phyloP scores from a whole-genome alignment of 1,284 basidiomycete genomes.

The Ganoderma leucocontextum region DNA sequence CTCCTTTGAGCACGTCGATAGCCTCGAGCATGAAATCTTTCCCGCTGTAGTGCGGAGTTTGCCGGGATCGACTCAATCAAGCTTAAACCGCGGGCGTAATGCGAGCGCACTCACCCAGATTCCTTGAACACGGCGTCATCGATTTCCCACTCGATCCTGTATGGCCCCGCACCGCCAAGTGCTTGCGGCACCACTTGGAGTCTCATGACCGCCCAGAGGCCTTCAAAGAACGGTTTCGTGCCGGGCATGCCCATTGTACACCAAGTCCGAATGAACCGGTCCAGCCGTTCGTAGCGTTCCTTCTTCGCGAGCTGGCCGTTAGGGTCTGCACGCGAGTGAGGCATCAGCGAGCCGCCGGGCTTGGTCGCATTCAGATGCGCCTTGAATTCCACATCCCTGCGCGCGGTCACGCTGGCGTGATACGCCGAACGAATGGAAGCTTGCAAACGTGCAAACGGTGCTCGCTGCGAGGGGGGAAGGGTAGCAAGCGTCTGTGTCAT shows the following conservation, averaged over 20 bases:
- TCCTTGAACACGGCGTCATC: conserved; percentile 88
- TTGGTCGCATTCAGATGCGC: conserved; percentile 77
- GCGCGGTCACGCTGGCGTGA: conserved; percentile 73
- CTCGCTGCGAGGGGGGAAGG: conserved; percentile 79
- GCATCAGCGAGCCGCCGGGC: conserved; percentile 75
- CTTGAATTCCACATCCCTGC: conserved; percentile 77
- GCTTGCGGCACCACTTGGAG: conserved; percentile 75
- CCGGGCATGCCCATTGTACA: conserved; percentile 84
- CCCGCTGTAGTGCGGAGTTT: conserved; percentile 56
- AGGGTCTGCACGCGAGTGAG: conserved; percentile 71
- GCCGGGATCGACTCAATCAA: conserved; percentile 31
- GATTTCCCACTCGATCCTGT: conserved; percentile 78
- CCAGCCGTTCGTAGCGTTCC: conserved; percentile 76
- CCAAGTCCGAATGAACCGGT: conserved; percentile 77
- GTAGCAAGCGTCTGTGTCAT: conserved; percentile 83
- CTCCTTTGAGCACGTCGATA: conserved; percentile 83
- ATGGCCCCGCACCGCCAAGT: conserved; percentile 74
- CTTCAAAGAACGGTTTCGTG: conserved; percentile 81
- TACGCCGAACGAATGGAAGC: conserved; percentile 79
- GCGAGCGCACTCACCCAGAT: conserved; percentile 68
- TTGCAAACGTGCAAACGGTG: conserved; percentile 79
- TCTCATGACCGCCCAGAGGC: conserved; percentile 77
- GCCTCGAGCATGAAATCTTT: conserved; percentile 87
- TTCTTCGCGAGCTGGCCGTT: conserved; percentile 67
- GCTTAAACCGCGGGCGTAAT: conserved; percentile 29